Evolutionary conservation across 2,329 filamentous ascomycete species (phyloP).

Genomic region (Colletotrichum nymphaeae): DNA sequence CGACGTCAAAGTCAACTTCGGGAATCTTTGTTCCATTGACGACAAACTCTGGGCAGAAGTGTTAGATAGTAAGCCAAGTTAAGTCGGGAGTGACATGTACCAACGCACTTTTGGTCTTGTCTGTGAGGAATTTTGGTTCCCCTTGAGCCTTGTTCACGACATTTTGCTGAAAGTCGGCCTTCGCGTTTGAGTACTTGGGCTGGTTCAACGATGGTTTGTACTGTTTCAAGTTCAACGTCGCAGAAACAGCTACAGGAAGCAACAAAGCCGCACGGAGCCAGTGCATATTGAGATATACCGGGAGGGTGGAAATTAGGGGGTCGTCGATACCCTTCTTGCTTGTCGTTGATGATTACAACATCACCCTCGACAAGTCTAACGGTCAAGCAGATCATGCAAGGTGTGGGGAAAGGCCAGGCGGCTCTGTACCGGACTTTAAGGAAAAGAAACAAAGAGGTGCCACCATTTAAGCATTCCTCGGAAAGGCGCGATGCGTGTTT

Average conservation of each 20-base stretch:
- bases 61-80: neutral
- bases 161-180: neutral
- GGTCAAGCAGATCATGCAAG: neutral
- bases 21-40: conserved; percentile 75
- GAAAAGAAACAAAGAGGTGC: neutral
- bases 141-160: neutral
- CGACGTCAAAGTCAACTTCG: conserved; percentile 76
- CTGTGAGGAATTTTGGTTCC: conserved; percentile 42
- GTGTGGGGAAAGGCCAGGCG: neutral
- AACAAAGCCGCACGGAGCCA: conserved; percentile 11
- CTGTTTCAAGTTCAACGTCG: conserved; percentile 32
- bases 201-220: conserved; percentile 13
- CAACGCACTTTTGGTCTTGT: conserved; percentile 25
- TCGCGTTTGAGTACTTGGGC: neutral
- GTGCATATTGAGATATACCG: conserved; percentile 7
- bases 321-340: conserved; percentile 7
- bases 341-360: neutral
- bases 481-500: conserved; percentile 32
- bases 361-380: neutral
- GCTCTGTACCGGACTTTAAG: neutral
- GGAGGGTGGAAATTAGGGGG: neutral
- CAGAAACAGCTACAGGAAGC: conserved; percentile 16
- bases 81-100: accelerated
- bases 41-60: conserved; percentile 61
- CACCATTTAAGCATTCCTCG: conserved; percentile 20